These are phyloP conservation scores for Turritis glabra DNA, from an alignment of 345 rosid genomes.

Conservation along the genomic window DNA sequence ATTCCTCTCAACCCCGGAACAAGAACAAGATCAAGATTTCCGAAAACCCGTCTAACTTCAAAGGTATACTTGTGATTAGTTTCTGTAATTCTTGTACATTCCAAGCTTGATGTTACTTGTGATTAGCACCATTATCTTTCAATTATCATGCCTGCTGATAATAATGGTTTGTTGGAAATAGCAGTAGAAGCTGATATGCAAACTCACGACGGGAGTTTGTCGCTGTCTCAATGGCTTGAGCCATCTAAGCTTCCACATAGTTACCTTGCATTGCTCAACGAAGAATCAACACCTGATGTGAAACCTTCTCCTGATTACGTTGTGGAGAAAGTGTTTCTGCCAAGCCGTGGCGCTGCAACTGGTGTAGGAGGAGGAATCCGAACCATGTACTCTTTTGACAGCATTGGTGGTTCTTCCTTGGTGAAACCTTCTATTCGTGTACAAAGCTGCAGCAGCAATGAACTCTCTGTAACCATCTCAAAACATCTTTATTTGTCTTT, in stretches of 20 bases:
- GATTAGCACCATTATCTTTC: background rate
- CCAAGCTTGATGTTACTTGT: slow-evolving; percentile 3
- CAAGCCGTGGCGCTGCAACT: background rate
- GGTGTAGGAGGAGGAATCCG: background rate
- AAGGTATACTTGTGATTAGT: slow-evolving; percentile 33
- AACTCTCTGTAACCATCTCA: background rate
- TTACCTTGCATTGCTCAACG: slow-evolving; percentile 35
- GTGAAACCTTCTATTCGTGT: slow-evolving; percentile 37
- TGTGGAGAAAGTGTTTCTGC: slow-evolving; percentile 18
- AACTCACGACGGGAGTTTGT: background rate
- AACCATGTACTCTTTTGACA: background rate
- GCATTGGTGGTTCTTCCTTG: slow-evolving; percentile 7
- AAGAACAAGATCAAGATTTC: slow-evolving; percentile 6
- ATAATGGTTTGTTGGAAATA: background rate
- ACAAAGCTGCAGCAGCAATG: slow-evolving; percentile 9
- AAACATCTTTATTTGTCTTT: background rate
- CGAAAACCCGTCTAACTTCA: slow-evolving; percentile 8
- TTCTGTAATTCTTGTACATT: background rate
- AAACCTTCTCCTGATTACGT: slow-evolving; percentile 11
- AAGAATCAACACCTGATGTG: slow-evolving; percentile 17
- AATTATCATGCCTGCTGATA: background rate
- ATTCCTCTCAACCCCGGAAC: background rate
- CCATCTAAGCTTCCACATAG: slow-evolving; percentile 35
- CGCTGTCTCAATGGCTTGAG: slow-evolving; percentile 36
- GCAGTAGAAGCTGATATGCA: slow-evolving; percentile 33